Conservation (phyloP, 139 green algal species). For the Desmodesmus armatus region DNA sequence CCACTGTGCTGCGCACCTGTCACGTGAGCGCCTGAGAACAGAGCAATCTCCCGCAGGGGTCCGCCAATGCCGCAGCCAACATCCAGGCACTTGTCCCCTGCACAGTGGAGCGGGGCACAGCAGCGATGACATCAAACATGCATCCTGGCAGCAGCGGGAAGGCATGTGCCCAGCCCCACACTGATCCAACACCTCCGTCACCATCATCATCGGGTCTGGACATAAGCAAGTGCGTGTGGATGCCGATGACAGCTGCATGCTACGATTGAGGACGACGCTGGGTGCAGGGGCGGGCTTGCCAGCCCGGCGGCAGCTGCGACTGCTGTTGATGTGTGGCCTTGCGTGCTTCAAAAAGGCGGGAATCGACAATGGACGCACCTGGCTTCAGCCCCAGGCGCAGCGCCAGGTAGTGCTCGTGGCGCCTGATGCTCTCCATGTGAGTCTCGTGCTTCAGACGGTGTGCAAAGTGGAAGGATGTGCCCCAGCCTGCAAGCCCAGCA, state of each 20-base stretch:
- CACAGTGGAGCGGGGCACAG: not conserved
- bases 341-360: conserved; percentile 49
- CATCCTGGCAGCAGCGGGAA: too few species aligned
- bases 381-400: conserved; percentile 62
- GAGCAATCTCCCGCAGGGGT: conserved; percentile 73
- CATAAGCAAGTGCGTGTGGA: too few species aligned
- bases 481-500: conserved; percentile 63
- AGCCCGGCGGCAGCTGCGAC: too few species aligned
- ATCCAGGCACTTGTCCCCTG: conserved; percentile 61
- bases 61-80: conserved; percentile 80
- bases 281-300: too few species aligned
- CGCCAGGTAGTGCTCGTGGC: conserved; percentile 82
- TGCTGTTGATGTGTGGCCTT: not conserved
- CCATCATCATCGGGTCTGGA: too few species aligned
- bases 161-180: too few species aligned
- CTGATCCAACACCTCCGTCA: not conserved
- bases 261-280: too few species aligned
- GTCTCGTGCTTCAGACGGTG: conserved; percentile 72
- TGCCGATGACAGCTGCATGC: too few species aligned
- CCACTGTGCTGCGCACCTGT: conserved; percentile 25
- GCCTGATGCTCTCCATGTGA: conserved; percentile 69
- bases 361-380: conserved; percentile 26
- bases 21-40: conserved; percentile 62
- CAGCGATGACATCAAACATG: not conserved
- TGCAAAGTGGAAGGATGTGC: conserved; percentile 83